Percentiles rank a stretch among this genome's conserved stretches.
Evolutionary conservation across 371 early-diverging fungal species (phyloP).

Genomic region (Enterocytospora artemiae): DNA sequence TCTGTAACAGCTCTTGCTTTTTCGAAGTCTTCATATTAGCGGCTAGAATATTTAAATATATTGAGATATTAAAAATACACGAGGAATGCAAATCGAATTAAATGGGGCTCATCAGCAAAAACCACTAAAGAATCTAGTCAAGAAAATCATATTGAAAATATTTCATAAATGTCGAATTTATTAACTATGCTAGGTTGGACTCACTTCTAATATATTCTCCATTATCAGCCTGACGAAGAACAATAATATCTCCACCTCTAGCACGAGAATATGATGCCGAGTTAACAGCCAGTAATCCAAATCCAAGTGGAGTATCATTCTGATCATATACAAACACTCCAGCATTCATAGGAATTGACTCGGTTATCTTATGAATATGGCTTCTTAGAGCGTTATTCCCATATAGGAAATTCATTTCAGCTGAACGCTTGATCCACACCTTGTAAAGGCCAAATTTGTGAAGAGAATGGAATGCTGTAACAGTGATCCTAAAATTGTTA

Average conservation of each 20-base stretch:
- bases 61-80: no score
- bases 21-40: conserved; percentile 16
- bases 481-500: conserved; percentile 81
- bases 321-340: conserved; percentile 85
- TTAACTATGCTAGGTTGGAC: conserved; percentile 11
- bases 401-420: conserved; percentile 96
- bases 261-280: conserved; percentile 74
- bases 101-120: no score
- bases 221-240: conserved; percentile 90
- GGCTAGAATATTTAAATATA: background rate
- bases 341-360: conserved; percentile 88
- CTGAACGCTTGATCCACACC: conserved; percentile 92
- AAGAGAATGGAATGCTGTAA: conserved; percentile 78
- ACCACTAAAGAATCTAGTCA: no score
- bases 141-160: no score
- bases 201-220: conserved; percentile 73
- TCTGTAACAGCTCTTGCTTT: conserved; percentile 44
- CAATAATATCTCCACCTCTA: conserved; percentile 82
- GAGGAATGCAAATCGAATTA: no score
- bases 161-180: background rate
- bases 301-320: conserved; percentile 85
- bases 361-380: conserved; percentile 83
- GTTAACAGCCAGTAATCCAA: conserved; percentile 85
- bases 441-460: conserved; percentile 84
- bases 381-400: conserved; percentile 95